Evolutionary conservation across 257 asterid genomes (phyloP).

Genomic region (Primulina eburnea): DNA sequence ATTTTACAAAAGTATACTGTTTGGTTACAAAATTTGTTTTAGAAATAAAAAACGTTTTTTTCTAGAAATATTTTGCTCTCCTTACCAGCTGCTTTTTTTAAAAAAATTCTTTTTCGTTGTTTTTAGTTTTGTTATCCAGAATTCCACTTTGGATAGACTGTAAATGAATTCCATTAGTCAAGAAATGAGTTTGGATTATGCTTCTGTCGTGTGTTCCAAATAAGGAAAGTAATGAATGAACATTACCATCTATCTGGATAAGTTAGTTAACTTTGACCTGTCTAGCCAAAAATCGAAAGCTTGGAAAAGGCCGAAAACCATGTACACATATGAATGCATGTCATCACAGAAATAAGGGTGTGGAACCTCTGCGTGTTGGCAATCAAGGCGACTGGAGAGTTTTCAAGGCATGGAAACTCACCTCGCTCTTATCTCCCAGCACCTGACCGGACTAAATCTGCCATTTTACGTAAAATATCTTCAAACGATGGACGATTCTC

Average conservation of each 20-base stretch:
- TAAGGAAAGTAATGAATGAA: background rate
- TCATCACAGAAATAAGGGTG: background rate
- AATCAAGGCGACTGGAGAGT: background rate
- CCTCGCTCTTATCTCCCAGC: conserved; percentile 24
- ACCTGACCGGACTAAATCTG: conserved; percentile 35
- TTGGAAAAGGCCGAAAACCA: background rate
- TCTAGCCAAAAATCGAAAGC: background rate
- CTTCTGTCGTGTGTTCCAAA: background rate
- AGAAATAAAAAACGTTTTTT: no score
- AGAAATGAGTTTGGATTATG: background rate
- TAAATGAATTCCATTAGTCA: background rate
- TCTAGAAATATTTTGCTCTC: no score
- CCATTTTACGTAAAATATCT: conserved; percentile 45
- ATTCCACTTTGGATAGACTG: no score
- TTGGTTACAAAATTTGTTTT: no score
- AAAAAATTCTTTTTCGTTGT: no score
- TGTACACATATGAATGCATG: background rate
- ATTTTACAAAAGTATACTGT: no score
- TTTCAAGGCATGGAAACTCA: conserved; percentile 17
- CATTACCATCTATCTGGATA: background rate
- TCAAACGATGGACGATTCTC: conserved; percentile 71
- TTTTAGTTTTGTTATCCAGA: no score
- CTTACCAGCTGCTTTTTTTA: no score
- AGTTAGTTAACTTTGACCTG: background rate
- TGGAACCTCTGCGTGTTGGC: background rate